phyloP scores from a whole-genome alignment of 768 basidiomycete genomes.

The Leucocoprinus leucothites region DNA sequence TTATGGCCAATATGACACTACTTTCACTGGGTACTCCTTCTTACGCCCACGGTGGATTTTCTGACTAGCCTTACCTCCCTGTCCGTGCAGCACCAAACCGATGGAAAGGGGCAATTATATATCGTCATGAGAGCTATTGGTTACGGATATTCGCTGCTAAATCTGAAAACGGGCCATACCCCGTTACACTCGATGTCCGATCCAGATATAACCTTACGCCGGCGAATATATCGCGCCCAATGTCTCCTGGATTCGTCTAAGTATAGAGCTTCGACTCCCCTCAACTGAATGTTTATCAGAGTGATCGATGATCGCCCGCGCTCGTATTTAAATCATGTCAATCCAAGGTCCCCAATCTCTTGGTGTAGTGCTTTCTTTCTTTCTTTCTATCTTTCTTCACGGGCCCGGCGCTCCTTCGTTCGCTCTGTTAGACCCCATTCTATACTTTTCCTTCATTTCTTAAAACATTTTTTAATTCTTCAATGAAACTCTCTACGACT shows the following conservation, averaged over 20 bases:
- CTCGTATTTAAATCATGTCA: slow-evolving; percentile 17
- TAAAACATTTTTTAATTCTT: slow-evolving; percentile 15
- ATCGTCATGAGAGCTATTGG: too few relatives aligned
- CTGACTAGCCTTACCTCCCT: too few relatives aligned
- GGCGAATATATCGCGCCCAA: slow-evolving; percentile 4
- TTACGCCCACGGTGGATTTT: too few relatives aligned
- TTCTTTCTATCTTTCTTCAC: slow-evolving; percentile 20
- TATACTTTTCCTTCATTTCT: slow-evolving; percentile 15
- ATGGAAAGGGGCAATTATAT: too few relatives aligned
- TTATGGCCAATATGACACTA: too few relatives aligned
- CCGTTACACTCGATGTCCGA: too few relatives aligned
- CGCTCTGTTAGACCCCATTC: slow-evolving; percentile 15
- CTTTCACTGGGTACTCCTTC: too few relatives aligned
- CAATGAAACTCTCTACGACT: slow-evolving; percentile 27
- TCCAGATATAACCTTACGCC: not conserved
- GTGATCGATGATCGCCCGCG: not conserved
- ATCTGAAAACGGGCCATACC: too few relatives aligned
- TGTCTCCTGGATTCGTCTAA: not conserved
- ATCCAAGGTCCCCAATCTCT: not conserved
- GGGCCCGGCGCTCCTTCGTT: slow-evolving; percentile 34
- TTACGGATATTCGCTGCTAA: too few relatives aligned
- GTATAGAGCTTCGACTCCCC: not conserved
- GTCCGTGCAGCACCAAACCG: too few relatives aligned
- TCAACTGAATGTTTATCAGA: not conserved
- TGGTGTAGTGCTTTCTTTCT: slow-evolving; percentile 18